Conservation (phyloP, 306 rosid species). For the Vigna trinervia region DNA sequence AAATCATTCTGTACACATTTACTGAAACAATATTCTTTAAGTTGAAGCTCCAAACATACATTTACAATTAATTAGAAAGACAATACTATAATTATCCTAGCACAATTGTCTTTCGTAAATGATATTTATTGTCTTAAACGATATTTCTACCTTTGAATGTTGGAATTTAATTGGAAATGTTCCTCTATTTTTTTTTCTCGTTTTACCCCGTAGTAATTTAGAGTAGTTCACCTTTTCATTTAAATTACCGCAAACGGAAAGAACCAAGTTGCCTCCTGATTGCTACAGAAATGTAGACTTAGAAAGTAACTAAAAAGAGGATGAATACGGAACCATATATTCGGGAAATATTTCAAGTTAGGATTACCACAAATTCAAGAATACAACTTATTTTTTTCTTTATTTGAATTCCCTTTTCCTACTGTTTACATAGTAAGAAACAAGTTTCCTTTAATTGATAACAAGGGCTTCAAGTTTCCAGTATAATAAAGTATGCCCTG, state of each 20-base stretch:
- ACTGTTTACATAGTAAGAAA: background rate
- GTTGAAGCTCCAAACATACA: too few relatives aligned
- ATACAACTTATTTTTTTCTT: background rate
- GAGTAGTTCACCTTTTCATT: background rate
- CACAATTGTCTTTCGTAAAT: too few relatives aligned
- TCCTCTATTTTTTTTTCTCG: background rate
- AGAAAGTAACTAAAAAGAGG: background rate
- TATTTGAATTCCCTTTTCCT: background rate
- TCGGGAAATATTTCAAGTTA: too few relatives aligned
- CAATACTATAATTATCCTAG: too few relatives aligned
- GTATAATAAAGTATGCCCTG: background rate
- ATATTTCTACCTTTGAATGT: background rate
- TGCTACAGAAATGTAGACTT: background rate
- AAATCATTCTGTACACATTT: too few relatives aligned
- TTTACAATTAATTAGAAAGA: too few relatives aligned
- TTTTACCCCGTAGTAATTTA: background rate
- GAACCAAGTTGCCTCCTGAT: constrained; percentile 33
- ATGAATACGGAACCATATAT: background rate
- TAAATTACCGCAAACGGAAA: background rate
- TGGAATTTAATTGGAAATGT: background rate
- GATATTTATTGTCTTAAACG: too few relatives aligned
- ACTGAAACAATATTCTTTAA: too few relatives aligned
- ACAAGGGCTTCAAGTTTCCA: constrained; percentile 2
- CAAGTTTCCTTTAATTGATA: constrained; percentile 4
- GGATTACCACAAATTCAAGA: too few relatives aligned